phyloP scores from a whole-genome alignment of 768 basidiomycete genomes.

The Termitomyces sp. region DNA sequence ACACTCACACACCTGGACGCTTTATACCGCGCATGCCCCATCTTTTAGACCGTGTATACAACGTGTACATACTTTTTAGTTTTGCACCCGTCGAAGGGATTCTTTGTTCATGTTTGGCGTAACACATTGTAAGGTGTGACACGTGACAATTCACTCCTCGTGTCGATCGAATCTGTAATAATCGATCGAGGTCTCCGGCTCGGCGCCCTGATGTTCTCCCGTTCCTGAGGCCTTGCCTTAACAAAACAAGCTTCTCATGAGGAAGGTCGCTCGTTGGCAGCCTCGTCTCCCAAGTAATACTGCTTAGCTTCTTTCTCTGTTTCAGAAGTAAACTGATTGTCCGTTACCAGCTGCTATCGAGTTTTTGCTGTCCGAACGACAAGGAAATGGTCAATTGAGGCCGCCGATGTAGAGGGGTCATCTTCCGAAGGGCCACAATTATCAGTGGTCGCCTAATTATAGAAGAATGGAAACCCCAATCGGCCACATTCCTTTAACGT shows the following conservation, averaged over 20 bases:
- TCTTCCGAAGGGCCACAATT: not conserved
- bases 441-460: not conserved
- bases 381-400: not conserved
- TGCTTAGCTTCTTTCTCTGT: not conserved
- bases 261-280: not conserved
- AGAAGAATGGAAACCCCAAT: not conserved
- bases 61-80: not conserved
- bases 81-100: not conserved
- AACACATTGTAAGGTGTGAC: too few relatives aligned
- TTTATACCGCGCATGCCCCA: not conserved
- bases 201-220: not conserved
- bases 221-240: not conserved
- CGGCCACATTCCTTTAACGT: constrained; percentile 2
- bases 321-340: not conserved
- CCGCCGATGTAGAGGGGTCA: not conserved
- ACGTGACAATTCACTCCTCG: not conserved
- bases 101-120: not conserved
- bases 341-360: not conserved
- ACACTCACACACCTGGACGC: not conserved
- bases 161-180: not conserved
- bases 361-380: not conserved
- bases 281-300: not conserved
- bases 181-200: not conserved
- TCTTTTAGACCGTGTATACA: not conserved
- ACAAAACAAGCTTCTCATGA: not conserved